Conservation (phyloP, 768 basidiomycete genomes). For the Leucocoprinus sp. region DNA sequence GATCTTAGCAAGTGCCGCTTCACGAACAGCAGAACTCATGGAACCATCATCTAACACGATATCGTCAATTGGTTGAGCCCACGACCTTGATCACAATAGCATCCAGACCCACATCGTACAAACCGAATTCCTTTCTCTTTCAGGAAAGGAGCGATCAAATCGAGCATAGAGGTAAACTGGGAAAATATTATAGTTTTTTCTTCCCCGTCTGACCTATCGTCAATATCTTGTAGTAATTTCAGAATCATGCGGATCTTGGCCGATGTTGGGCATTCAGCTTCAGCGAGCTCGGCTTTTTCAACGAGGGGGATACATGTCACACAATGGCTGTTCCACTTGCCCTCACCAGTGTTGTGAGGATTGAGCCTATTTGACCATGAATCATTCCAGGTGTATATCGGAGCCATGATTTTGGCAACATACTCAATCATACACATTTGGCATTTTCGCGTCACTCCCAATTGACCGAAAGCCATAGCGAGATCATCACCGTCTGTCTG, state of each 20-base stretch:
- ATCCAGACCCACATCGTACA: constrained; percentile 68
- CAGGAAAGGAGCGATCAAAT: constrained; percentile 83
- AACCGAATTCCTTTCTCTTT: constrained; percentile 56
- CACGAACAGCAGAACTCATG: constrained; percentile 72
- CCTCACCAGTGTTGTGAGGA: constrained; percentile 27
- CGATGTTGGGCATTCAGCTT: constrained; percentile 56
- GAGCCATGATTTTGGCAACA: constrained; percentile 18
- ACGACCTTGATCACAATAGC: constrained; percentile 5
- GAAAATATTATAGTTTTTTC: constrained; percentile 98
- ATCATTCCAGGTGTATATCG: background rate
- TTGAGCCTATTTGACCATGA: constrained; percentile 26
- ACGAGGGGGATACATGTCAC: constrained; percentile 49
- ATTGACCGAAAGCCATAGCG: constrained; percentile 58
- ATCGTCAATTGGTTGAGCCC: constrained; percentile 1
- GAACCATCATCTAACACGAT: constrained; percentile 76
- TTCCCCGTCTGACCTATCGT: constrained; percentile 41
- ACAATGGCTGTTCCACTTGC: constrained; percentile 44
- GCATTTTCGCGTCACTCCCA: constrained; percentile 69
- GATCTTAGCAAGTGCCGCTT: constrained; percentile 68
- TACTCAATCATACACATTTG: constrained; percentile 70
- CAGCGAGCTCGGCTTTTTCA: constrained; percentile 36
- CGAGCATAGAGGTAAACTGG: constrained; percentile 84
- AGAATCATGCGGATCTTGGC: constrained; percentile 85
- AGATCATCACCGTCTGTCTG: constrained; percentile 67
- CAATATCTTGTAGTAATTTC: constrained; percentile 59